Percentiles rank a stretch among this genome's conserved stretches.
These are phyloP conservation scores for Salix viminalis DNA, from an alignment of 345 rosid species.

Conservation along the genomic window DNA sequence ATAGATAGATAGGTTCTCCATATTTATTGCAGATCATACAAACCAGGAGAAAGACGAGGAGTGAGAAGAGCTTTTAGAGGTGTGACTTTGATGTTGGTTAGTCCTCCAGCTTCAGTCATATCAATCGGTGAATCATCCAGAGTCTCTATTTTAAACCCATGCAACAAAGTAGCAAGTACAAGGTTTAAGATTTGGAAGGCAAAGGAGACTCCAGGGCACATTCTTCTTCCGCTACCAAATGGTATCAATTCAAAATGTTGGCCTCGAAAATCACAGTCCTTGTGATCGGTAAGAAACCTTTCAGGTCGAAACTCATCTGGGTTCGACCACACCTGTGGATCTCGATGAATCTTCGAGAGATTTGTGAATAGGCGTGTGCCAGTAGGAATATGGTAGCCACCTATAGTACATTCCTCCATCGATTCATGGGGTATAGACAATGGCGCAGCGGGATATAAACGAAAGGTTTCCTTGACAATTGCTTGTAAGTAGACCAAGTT, in stretches of 20 bases:
- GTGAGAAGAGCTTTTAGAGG: conserved; percentile 17
- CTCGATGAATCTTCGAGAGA: conserved; percentile 6
- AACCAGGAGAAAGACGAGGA: conserved; percentile 10
- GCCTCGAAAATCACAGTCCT: background rate
- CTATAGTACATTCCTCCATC: conserved; percentile 7
- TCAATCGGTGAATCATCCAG: background rate
- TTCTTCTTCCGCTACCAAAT: conserved; percentile 10
- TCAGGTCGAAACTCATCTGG: conserved; percentile 5
- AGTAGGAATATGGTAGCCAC: conserved; percentile 7
- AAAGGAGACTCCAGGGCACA: conserved; percentile 4
- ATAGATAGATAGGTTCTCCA: too few relatives aligned
- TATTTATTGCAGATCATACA: background rate
- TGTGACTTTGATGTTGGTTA: conserved; percentile 17
- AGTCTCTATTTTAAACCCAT: background rate
- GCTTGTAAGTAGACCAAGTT: conserved; percentile 28
- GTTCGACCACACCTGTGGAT: conserved; percentile 5
- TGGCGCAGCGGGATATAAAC: conserved; percentile 17
- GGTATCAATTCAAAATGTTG: background rate
- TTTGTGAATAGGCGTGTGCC: conserved; percentile 14
- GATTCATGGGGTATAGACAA: background rate
- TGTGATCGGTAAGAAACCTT: conserved; percentile 6
- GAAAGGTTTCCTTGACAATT: conserved; percentile 18
- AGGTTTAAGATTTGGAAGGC: background rate
- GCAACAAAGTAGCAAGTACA: background rate
- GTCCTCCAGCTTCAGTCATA: conserved; percentile 7